A percentile compares a stretch with the other conserved stretches of the same genome.
phyloP scores from a whole-genome alignment of 192 early-diverging fungal species.

The Podila horticola region DNA sequence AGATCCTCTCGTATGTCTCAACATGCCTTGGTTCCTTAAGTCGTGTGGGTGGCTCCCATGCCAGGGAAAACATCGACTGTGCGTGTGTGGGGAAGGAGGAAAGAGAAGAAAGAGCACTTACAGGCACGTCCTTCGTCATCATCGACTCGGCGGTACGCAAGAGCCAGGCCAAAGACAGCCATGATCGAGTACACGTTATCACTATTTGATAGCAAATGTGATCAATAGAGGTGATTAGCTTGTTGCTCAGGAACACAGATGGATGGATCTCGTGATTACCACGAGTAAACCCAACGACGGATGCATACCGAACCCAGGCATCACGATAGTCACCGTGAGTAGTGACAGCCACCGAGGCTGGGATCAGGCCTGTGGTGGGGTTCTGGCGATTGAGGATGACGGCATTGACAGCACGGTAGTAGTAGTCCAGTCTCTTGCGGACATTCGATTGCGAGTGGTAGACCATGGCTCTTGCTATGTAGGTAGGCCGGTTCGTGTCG shows the following conservation, averaged over 20 bases:
- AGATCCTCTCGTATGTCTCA: too few species aligned
- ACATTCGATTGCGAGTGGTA: conserved; percentile 32
- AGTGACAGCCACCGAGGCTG: conserved; percentile 86
- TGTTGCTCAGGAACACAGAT: too few species aligned
- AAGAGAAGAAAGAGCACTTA: conserved; percentile 48
- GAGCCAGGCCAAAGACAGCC: conserved; percentile 81
- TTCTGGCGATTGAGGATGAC: conserved; percentile 84
- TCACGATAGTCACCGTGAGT: conserved; percentile 87
- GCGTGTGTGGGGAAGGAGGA: neutral
- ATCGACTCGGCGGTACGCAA: conserved; percentile 85
- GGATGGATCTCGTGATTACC: too few species aligned
- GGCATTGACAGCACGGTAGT: conserved; percentile 75
- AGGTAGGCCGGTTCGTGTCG: conserved; percentile 13
- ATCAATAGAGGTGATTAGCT: too few species aligned
- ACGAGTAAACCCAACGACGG: too few species aligned
- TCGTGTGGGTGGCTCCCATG: too few species aligned
- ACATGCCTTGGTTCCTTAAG: too few species aligned
- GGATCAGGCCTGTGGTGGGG: conserved; percentile 85
- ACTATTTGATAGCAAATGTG: conserved; percentile 26
- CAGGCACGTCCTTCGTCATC: conserved; percentile 84
- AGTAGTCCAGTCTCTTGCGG: conserved; percentile 70
- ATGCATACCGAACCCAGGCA: conserved; percentile 84
- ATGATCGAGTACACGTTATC: conserved; percentile 93
- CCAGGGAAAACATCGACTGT: too few species aligned
- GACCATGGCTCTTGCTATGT: conserved; percentile 4